Base-by-base conservation (phyloP, 352 stramenopile species). In the Phytophthora multivora region DNA sequence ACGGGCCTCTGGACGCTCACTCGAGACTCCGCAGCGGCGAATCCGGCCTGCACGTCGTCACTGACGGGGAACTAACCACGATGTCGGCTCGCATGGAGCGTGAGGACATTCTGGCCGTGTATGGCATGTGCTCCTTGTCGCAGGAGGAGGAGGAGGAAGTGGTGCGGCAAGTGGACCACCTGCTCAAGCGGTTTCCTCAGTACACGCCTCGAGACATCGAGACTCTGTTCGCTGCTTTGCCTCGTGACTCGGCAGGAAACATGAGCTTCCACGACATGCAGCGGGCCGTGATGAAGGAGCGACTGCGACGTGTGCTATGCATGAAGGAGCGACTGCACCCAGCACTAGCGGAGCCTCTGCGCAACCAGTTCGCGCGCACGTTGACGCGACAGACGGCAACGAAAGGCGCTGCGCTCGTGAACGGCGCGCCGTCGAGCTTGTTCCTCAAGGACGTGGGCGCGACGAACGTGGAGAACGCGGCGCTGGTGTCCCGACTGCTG, bases 251-350 rank as follows among this genome's bases (percentile, higher is more conserved):
- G 1, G 53, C 85, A 8, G 75, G 77, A n/a, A 42, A 50, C 31
- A 54, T 92, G 35, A 90, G 65, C 42, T 96, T 97, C 61, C 87
- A 97, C 69, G 86, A 89, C 55, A 89, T 93, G 69, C 89, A 97
- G 48, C 58, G 68, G 15, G 62, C 49, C 2, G 80, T 91, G 54
- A 65, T 86, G 42, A 79, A 85, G 52, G 81, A 91, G 57, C 75
- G 79, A 3, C 69, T 75, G 21, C 81, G 81, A 16, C 81, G 79
- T 47, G 75, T 91, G 5, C 23, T 91, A 30, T 91, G 81, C 35
- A 89, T 91, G 81, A 91, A 89, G 46, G 75, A 88, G 63, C 66
- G 69, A 3, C 41, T 91, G 23, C 78, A 89, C 25, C 78, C 79
- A 21, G 64, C 66, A 1, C 63, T 91, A 11, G 77, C 75, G 13